phyloP scores from a whole-genome alignment of 495 filamentous ascomycete species.

The Penicillium odoratum region DNA sequence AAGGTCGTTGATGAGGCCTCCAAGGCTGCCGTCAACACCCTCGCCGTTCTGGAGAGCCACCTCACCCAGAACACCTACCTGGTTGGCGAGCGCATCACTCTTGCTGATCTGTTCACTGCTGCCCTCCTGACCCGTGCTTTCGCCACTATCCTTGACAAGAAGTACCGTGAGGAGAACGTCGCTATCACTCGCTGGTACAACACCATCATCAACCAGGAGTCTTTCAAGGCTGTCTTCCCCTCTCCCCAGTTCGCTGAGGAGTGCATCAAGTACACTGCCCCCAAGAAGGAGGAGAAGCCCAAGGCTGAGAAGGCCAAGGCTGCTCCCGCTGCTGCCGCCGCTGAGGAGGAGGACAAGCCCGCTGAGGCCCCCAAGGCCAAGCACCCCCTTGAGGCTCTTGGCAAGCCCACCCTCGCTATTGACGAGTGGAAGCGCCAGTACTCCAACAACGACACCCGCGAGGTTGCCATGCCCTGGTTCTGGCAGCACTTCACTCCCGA shows the following conservation, averaged over 20 bases:
- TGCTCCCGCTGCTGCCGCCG: conserved; percentile 55
- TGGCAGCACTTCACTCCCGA: conserved; percentile 91
- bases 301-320: conserved; percentile 65
- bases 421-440: conserved; percentile 99
- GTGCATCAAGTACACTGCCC: conserved; percentile 79
- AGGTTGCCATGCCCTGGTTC: conserved; percentile 90
- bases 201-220: conserved; percentile 87
- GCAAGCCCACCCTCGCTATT: conserved; percentile 73
- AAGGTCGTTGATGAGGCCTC: conserved; percentile 81
- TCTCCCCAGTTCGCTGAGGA: conserved; percentile 78
- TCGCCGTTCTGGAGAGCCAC: conserved; percentile 78
- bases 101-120: conserved; percentile 87
- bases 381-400: conserved; percentile 89
- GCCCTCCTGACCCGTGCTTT: conserved; percentile 56
- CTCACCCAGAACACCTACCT: conserved; percentile 94
- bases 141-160: conserved; percentile 30
- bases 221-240: conserved; percentile 76
- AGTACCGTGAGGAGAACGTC: conserved; percentile 66
- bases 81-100: conserved; percentile 93
- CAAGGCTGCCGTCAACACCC: conserved; percentile 63
- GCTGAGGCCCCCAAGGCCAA: conserved; percentile 83
- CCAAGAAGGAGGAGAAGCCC: conserved; percentile 82
- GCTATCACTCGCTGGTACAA: conserved; percentile 91
- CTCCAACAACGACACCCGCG: conserved; percentile 91
- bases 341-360: conserved; percentile 65